Base-by-base conservation (phyloP, 1,139 yeast species). In the Saccharomycopsis crataegensis region DNA sequence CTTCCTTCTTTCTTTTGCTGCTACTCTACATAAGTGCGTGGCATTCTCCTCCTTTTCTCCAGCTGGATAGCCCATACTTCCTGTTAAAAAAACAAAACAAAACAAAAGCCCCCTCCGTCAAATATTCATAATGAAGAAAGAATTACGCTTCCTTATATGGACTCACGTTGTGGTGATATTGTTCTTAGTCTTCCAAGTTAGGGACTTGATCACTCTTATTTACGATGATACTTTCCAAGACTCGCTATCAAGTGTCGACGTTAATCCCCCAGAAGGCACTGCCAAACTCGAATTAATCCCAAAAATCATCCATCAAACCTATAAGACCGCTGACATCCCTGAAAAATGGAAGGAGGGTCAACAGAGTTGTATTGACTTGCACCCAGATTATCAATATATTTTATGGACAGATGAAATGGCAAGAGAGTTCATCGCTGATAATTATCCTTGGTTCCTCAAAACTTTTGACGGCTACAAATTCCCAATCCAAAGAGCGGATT, bases 341-440 rank as follows among this genome's bases (percentile, higher is more conserved):
- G 88, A 81, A 48, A 73, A 79, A 54, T 90, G 98, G 98, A 71
- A 72, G 60, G 77, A 77, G 2, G 90, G 96, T 31, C 96, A 87
- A 65, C 77, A 80, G 64, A 79, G 80, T 28, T 88, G 96, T 67
- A 76, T 80, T 51, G 85, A 83, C 59, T 69, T 84, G 57, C 95
- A 91, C 67, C 93, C 93, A 2, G 96, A 89, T 67, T 90, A 87
- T 68, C 80, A 87, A 67, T 89, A 89, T 70, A 86, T 85, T 49
- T 67, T 87, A 48, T 90, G 98, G 98, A 90, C 97, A 8, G 97
- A 91, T 67, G 84, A 79, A 52, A 82, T 78, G 82, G 80, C 96
- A 17, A 74, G 89, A 55, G 83, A 85, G 50, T 91, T 90, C 64
- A 87, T 90, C 58, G 75, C 79, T 46, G 82, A 82, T 62, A 78